Evolutionary conservation across 2,329 filamentous ascomycete genomes (phyloP), one percentile per base, ranked within the genome.

Genomic region (Botrytis byssoidea): DNA sequence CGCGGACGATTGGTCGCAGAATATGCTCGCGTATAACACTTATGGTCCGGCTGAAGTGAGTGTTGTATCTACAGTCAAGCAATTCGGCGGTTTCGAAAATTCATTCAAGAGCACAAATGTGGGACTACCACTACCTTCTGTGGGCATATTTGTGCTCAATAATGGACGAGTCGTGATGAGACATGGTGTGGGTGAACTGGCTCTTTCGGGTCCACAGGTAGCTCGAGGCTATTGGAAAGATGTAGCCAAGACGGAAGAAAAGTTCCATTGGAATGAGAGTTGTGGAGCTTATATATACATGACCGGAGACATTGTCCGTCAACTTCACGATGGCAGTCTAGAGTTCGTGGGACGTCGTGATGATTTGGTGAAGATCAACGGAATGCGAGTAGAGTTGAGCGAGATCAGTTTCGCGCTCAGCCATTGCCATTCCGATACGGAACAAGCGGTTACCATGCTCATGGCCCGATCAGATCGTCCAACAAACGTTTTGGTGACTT

Each of bases 331-430:
- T 70, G 81, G 78, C 20, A 84, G 84, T 8, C 85, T 91, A 59
- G 81, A 86, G 16, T 90, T 89, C 74, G 83, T 90, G 51, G 89
- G 89, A 25, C 85, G 91, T 67, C 90, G 89, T 76, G 90, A 92
- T 78, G 87, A 86, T n/a, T 90, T 90, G 80, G 87, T 91, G 72
- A 92, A 93, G 81, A 82, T 92, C 42, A 85, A 86, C 18, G 92
- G 92, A 40, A 90, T 88, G 76, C 83, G 90, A 72, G 86, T 91
- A 67, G 92, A 90, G 81, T 83, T 90, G 68, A 85, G 83, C 16
- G 86, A 85, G 79, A 86, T 85, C 70, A 76, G 77, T 85, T 65
- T 75, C 68, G 73, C 77, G 73, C 40, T 77, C 22, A 64, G 46
- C 32, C 32, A 35, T 46, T 69, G 67, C 22, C 68, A 75, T 69